Percentiles rank a stretch among this genome's conserved stretches.
Conservation (phyloP, 805 yeast genomes). For the Gaillardinia entomophila region DNA sequence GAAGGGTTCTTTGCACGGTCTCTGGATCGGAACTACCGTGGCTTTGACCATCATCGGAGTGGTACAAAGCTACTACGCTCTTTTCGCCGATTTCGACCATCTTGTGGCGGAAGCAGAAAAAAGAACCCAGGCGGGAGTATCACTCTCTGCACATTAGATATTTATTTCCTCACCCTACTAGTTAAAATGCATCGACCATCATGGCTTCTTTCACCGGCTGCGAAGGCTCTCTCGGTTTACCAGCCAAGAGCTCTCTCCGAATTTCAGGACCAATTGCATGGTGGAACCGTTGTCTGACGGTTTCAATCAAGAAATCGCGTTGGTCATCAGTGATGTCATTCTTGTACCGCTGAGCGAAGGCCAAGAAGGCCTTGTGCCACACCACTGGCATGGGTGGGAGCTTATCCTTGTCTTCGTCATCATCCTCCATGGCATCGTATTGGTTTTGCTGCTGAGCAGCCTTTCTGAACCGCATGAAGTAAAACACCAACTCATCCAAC, state of each 20-base stretch:
- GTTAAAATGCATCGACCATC: conserved; percentile 34
- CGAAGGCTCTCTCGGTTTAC: conserved; percentile 53
- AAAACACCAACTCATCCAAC: conserved; percentile 87
- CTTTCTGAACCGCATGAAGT: conserved; percentile 84
- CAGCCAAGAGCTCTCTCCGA: conserved; percentile 87
- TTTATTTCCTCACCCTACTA: not conserved
- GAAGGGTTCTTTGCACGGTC: conserved; percentile 48
- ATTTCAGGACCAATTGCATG: conserved; percentile 89
- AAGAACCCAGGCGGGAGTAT: too few species aligned
- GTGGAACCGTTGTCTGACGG: conserved; percentile 85
- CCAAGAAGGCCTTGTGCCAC: conserved; percentile 94
- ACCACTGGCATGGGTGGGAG: conserved; percentile 79
- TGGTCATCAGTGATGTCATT: conserved; percentile 99
- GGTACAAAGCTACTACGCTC: conserved; percentile 35
- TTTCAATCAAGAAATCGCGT: conserved; percentile 87
- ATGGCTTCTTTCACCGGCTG: conserved; percentile 24
- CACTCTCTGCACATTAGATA: too few species aligned
- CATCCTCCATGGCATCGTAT: conserved; percentile 22
- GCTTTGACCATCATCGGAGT: conserved; percentile 47
- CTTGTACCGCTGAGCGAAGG: conserved; percentile 93
- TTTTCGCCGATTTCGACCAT: conserved; percentile 30
- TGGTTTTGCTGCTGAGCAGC: conserved; percentile 41
- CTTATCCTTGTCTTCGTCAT: conserved; percentile 27
- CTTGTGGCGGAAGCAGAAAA: conserved; percentile 34
- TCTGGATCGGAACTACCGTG: conserved; percentile 51